Conservation (phyloP, 257 asterid genomes). For the Jacaranda mimosifolia region DNA sequence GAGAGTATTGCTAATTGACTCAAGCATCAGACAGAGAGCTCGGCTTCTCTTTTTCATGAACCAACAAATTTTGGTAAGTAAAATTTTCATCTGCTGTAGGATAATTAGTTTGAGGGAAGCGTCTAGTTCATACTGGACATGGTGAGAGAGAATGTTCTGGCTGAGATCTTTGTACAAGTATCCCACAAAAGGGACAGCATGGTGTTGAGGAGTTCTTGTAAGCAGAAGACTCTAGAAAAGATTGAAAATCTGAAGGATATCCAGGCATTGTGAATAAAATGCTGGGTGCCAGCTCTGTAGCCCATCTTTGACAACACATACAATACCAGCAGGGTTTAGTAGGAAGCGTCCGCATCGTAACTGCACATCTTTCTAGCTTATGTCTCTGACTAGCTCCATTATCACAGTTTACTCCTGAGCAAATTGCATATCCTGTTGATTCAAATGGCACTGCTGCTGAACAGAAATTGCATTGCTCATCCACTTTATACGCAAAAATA, state of each 20-base stretch:
- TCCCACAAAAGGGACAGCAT: conserved; percentile 87
- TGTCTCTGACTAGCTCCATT: conserved; percentile 52
- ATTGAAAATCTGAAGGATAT: conserved; percentile 59
- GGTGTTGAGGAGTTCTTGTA: conserved; percentile 52
- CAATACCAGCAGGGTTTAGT: conserved; percentile 80
- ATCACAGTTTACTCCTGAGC: conserved; percentile 54
- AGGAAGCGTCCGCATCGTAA: conserved; percentile 76
- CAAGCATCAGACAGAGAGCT: conserved; percentile 1
- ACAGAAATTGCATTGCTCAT: conserved; percentile 77
- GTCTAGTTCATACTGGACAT: conserved; percentile 56
- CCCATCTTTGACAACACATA: conserved; percentile 68
- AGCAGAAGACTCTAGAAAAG: conserved; percentile 39
- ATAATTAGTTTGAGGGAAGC: conserved; percentile 5
- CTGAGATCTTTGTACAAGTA: conserved; percentile 74
- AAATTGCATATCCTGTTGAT: conserved; percentile 69
- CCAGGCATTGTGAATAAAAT: conserved; percentile 54
- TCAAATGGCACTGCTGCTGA: conserved; percentile 79
- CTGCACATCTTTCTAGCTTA: conserved; percentile 68
- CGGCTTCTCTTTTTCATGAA: conserved; percentile 13
- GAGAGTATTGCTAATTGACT: not conserved
- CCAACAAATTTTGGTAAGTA: conserved; percentile 18
- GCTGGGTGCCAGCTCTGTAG: conserved; percentile 59
- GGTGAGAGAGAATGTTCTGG: conserved; percentile 77
- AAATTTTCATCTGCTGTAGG: not conserved
- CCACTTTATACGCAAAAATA: conserved; percentile 41